phyloP scores from a whole-genome alignment of 2,329 filamentous ascomycete species.

The Exophiala spinifera region DNA sequence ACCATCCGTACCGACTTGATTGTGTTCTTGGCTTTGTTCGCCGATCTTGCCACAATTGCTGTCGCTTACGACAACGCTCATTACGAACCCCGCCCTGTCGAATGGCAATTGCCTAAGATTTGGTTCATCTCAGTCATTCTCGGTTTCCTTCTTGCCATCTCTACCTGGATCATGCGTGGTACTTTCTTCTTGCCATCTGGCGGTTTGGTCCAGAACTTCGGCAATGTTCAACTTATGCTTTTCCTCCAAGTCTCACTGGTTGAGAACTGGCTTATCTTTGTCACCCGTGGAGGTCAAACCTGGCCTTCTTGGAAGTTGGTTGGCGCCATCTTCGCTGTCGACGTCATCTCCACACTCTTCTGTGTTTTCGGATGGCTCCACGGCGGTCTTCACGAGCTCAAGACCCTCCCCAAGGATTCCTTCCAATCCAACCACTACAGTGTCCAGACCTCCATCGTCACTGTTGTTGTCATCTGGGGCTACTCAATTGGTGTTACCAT shows the following conservation, averaged over 20 bases:
- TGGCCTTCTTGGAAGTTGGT: constrained; percentile 74
- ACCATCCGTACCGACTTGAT: constrained; percentile 69
- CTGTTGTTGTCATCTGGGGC: constrained; percentile 51
- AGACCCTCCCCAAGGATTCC: constrained; percentile 34
- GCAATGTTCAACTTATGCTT: constrained; percentile 71
- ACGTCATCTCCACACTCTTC: constrained; percentile 70
- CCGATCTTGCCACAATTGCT: constrained; percentile 74
- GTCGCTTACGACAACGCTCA: constrained; percentile 77
- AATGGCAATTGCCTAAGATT: constrained; percentile 79
- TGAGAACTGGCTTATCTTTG: constrained; percentile 97
- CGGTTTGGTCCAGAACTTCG: constrained; percentile 72
- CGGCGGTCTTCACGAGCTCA: constrained; percentile 47
- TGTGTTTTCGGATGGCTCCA: constrained; percentile 72
- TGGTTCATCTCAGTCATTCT: constrained; percentile 72
- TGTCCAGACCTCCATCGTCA: constrained; percentile 46
- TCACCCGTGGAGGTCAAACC: constrained; percentile 78
- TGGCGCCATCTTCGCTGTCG: constrained; percentile 67
- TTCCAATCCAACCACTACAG: constrained; percentile 27
- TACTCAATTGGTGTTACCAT: constrained; percentile 54
- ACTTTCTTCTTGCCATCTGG: constrained; percentile 66
- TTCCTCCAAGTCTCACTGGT: constrained; percentile 90
- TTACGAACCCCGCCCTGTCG: constrained; percentile 70
- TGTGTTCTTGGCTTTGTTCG: constrained; percentile 76
- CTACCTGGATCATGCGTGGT: constrained; percentile 71
- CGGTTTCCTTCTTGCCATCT: constrained; percentile 64